Evolutionary conservation across 306 rosid genomes (phyloP).

Genomic region (Crataegus laevigata): DNA sequence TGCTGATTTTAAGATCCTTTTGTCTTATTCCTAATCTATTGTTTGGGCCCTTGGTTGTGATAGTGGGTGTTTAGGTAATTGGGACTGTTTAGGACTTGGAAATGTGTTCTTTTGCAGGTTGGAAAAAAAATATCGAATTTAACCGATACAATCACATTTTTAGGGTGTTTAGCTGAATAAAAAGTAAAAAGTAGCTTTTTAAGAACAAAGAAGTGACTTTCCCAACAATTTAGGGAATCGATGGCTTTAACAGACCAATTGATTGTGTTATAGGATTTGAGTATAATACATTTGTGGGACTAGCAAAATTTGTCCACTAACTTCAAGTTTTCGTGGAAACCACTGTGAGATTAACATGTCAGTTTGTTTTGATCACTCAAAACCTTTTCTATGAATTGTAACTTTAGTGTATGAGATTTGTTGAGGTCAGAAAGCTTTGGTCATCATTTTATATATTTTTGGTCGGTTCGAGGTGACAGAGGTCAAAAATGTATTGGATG

Average conservation of each 20-base stretch:
- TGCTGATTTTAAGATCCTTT: neutral
- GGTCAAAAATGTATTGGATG: neutral
- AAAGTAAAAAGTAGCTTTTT: neutral
- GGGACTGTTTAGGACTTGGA: slow-evolving; percentile 11
- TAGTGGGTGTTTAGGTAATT: neutral
- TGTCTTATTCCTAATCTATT: neutral
- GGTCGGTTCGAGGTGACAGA: neutral
- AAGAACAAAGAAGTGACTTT: neutral
- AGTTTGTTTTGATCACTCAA: neutral
- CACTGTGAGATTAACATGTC: neutral
- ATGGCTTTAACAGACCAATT: neutral
- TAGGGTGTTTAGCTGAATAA: neutral
- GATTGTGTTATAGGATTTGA: neutral
- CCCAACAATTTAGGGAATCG: neutral
- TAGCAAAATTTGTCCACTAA: neutral
- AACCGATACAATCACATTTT: neutral
- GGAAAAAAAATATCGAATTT: neutral
- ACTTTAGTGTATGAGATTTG: neutral
- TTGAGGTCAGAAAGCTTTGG: neutral
- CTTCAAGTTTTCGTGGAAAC: neutral
- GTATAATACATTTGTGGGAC: neutral
- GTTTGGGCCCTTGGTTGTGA: neutral
- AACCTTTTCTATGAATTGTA: neutral
- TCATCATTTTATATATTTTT: neutral
- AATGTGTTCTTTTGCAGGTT: slow-evolving; percentile 3